Evolutionary conservation across 2,329 filamentous ascomycete species (phyloP).

Genomic region (Fusarium papillatum): DNA sequence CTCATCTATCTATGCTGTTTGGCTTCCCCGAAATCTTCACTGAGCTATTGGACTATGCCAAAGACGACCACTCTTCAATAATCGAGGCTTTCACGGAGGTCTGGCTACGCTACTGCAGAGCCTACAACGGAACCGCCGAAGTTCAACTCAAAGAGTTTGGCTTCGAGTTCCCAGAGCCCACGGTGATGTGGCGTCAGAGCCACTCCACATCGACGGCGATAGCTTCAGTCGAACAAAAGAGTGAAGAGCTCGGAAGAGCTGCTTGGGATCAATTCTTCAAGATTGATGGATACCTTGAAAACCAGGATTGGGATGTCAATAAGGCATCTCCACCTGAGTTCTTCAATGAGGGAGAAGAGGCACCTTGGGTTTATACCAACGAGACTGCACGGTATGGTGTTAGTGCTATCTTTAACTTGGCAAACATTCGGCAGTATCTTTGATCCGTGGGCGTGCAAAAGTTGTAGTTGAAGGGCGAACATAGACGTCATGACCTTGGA

Average conservation of each 20-base stretch:
- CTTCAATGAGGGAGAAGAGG: constrained; percentile 26
- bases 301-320: constrained; percentile 13
- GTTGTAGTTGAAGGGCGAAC: neutral
- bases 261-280: constrained; percentile 33
- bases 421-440: constrained; percentile 26
- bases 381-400: constrained; percentile 31
- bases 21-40: constrained; percentile 34
- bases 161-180: constrained; percentile 25
- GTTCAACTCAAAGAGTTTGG: constrained; percentile 29
- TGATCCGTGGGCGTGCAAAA: neutral
- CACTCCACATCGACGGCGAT: constrained; percentile 33
- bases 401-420: constrained; percentile 29
- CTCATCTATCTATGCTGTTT: constrained; percentile 34
- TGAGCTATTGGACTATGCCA: constrained; percentile 20
- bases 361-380: constrained; percentile 24
- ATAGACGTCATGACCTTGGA: neutral
- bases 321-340: constrained; percentile 19
- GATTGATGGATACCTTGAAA: constrained; percentile 25
- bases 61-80: constrained; percentile 5
- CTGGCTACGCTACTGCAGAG: constrained; percentile 30
- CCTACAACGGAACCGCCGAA: constrained; percentile 25
- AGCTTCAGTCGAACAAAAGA: constrained; percentile 26
- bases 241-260: constrained; percentile 9
- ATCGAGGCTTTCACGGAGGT: constrained; percentile 18
- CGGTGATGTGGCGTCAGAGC: constrained; percentile 29